These are phyloP conservation scores for Macrocybe gigantea DNA, from an alignment of 768 basidiomycete species.

Conservation along the genomic window DNA sequence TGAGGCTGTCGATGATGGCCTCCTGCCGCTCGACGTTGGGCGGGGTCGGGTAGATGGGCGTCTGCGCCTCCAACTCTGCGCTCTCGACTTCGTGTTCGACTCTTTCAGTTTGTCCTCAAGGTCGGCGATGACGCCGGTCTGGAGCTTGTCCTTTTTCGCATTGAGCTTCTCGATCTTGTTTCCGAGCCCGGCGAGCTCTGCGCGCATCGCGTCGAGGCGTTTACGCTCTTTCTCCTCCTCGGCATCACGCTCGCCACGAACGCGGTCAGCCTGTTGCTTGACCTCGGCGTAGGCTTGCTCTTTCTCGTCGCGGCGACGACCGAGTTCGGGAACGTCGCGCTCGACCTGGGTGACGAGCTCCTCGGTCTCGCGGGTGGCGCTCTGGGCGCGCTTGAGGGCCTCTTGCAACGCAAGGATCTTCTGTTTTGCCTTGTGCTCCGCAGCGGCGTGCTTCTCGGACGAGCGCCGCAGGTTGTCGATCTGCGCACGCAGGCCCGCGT, in stretches of 20 bases:
- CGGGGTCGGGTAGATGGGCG: constrained; percentile 6
- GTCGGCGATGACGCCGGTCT: constrained; percentile 50
- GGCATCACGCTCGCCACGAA: constrained; percentile 38
- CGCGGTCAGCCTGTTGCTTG: constrained; percentile 43
- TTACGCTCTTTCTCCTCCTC: constrained; percentile 43
- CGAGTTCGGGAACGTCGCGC: constrained; percentile 34
- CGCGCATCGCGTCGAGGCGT: constrained; percentile 46
- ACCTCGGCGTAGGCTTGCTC: constrained; percentile 37
- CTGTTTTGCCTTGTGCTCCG: constrained; percentile 78
- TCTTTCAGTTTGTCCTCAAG: constrained; percentile 62
- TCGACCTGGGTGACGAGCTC: constrained; percentile 43
- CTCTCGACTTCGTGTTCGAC: constrained; percentile 57
- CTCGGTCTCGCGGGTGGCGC: constrained; percentile 43
- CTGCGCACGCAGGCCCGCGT: constrained; percentile 75
- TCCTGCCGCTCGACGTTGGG: constrained; percentile 7
- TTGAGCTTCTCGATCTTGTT: constrained; percentile 65
- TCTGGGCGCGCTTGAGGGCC: constrained; percentile 73
- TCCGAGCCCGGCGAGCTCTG: constrained; percentile 49
- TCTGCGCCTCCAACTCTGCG: constrained; percentile 25
- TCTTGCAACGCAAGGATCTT: constrained; percentile 87
- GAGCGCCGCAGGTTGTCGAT: constrained; percentile 81
- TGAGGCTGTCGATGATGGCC: constrained; percentile 9
- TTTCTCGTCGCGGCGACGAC: constrained; percentile 29
- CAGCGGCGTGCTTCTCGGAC: constrained; percentile 69
- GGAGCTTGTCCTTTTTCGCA: constrained; percentile 62